Evolutionary conservation across 202 grass and related monocot genomes (phyloP), one percentile per base, ranked within the genome.

Genomic region (Brachypodium distachyon): DNA sequence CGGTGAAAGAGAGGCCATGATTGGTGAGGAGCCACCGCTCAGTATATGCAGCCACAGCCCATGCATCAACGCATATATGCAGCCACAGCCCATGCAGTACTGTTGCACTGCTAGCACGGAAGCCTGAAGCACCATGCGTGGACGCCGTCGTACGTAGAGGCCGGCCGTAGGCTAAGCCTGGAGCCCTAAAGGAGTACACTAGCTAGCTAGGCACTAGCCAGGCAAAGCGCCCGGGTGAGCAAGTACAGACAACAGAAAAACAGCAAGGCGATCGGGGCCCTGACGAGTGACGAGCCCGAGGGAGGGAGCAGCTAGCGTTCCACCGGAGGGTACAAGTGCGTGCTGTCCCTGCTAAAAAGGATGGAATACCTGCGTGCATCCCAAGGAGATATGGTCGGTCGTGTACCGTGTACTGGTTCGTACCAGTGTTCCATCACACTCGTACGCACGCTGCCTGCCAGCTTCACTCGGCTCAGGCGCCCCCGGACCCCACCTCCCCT

Each of bases 301-400:
- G n/a, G n/a, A n/a, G n/a, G n/a, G n/a, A n/a, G n/a, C n/a, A n/a
- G n/a, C n/a, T n/a, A n/a, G 43, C 58, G 42, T 50, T 37, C 57
- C 58, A 60, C 56, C 55, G 1, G 26, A 55, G 12, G 48, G 12
- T 9, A 13, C 44, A 49, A 14, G 12, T 5, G 31, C 49, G 18
- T 13, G 22, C 9, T 10, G 25, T 4, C n/a, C 4, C 29, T 37
- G 19, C 70, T 5, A 25, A 1, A 59, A 62, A 63, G 49, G 42
- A 49, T 77, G 73, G 57, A 63, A 60, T 61, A 23, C 43, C 44
- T 50, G 42, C 74, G 41, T 63, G 58, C 58, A 77, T 63, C 19
- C 29, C 58, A 7, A 50, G 19, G 58, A 38, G 74, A 77, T 77
- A 26, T 77, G 58, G 74, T 51, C 57, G 58, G 58, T 38, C 58